phyloP scores from a whole-genome alignment of 805 yeast genomes.

The Starmerella tilneyi region DNA sequence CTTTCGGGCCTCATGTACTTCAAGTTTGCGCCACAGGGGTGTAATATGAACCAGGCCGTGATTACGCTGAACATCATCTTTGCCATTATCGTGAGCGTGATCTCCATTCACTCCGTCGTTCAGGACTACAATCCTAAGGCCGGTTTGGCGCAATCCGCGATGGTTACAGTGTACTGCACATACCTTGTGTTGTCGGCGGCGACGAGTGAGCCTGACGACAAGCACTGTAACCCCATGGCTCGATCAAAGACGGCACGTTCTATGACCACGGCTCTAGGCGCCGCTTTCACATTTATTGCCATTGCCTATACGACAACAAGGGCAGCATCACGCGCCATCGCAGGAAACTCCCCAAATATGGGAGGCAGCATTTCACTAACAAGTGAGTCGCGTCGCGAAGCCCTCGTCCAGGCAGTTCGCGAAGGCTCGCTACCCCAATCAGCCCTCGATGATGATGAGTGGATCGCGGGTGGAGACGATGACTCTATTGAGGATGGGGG shows the following conservation, averaged over 20 bases:
- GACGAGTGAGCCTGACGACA: conserved; percentile 93
- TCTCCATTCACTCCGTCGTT: conserved; percentile 70
- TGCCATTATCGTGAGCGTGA: conserved; percentile 49
- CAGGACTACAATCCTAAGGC: conserved; percentile 92
- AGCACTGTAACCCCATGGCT: conserved; percentile 79
- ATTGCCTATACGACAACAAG: conserved; percentile 95
- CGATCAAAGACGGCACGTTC: conserved; percentile 86
- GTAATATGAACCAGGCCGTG: conserved; percentile 83
- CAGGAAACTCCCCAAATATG: conserved; percentile 39
- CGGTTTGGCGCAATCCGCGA: conserved; percentile 91
- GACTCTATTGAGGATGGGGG: conserved; percentile 11
- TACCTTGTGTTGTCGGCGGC: conserved; percentile 86
- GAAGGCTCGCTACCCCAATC: conserved; percentile 91
- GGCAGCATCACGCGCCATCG: conserved; percentile 63
- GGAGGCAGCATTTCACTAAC: conserved; percentile 14
- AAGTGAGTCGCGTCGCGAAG: conserved; percentile 48
- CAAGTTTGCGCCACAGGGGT: conserved; percentile 69
- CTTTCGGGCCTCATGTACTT: conserved; percentile 73
- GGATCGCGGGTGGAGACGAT: conserved; percentile 43
- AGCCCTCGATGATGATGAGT: conserved; percentile 65
- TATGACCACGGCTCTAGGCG: conserved; percentile 77
- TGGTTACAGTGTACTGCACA: conserved; percentile 90
- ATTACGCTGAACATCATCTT: conserved; percentile 65
- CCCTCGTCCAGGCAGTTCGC: conserved; percentile 87
- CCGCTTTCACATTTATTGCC: conserved; percentile 85